phyloP scores from a whole-genome alignment of 352 stramenopile species.

The Phytopythium vexans region DNA sequence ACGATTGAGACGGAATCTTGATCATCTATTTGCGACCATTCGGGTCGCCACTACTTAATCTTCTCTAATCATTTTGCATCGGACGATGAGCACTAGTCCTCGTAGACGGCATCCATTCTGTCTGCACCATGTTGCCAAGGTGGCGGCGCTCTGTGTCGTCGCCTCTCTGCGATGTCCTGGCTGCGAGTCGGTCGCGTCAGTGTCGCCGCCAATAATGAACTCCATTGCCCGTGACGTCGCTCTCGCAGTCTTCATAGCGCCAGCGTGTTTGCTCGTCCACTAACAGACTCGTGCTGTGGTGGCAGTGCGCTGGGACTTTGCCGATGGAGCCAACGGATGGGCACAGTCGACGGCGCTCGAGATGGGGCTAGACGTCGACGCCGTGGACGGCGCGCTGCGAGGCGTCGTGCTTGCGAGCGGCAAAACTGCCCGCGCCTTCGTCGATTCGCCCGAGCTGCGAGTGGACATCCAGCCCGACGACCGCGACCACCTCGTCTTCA shows the following conservation, averaged over 20 bases:
- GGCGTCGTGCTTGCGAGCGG: constrained; percentile 38
- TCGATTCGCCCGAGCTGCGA: constrained; percentile 57
- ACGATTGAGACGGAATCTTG: too few species aligned
- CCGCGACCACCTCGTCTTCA: constrained; percentile 49
- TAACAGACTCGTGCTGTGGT: background rate
- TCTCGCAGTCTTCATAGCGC: background rate
- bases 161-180: too few species aligned
- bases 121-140: too few species aligned
- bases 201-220: constrained; percentile 27
- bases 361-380: constrained; percentile 62
- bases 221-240: constrained; percentile 23
- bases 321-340: constrained; percentile 57
- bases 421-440: constrained; percentile 32
- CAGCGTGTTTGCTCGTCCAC: background rate
- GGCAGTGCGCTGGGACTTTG: constrained; percentile 59
- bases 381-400: constrained; percentile 34
- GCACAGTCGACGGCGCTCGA: constrained; percentile 56
- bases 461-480: constrained; percentile 47
- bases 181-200: background rate
- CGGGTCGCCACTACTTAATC: too few species aligned
- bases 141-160: too few species aligned
- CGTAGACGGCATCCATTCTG: too few species aligned
- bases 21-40: too few species aligned
- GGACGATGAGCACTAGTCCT: too few species aligned
- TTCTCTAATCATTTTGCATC: too few species aligned